Evolutionary conservation across 2,329 filamentous ascomycete species (phyloP).

Genomic region (Dactylellina cionopaga): DNA sequence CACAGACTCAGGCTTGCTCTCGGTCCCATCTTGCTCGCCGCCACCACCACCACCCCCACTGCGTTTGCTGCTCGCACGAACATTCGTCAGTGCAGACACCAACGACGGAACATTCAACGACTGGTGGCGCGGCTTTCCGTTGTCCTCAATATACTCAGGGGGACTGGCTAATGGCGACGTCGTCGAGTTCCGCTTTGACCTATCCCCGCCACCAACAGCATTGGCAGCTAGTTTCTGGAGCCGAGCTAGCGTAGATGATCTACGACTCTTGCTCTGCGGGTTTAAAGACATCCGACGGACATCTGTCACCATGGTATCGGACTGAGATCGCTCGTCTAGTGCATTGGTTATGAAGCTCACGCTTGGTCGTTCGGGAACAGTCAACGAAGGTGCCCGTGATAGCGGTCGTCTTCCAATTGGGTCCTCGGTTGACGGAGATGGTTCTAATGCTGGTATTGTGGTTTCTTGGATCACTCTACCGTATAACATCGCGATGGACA

Average conservation of each 20-base stretch:
- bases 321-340: slow-evolving; percentile 37
- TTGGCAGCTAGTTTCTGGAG: slow-evolving; percentile 25
- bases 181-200: slow-evolving; percentile 41
- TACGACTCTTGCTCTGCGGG: slow-evolving; percentile 34
- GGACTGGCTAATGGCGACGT: slow-evolving; percentile 10
- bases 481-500: slow-evolving; percentile 41
- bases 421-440: background rate
- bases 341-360: slow-evolving; percentile 34
- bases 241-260: slow-evolving; percentile 25
- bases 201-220: slow-evolving; percentile 6
- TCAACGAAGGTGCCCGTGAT: slow-evolving; percentile 47
- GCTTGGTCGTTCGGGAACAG: slow-evolving; percentile 43
- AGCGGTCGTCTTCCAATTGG: background rate
- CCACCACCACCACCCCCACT: too few species aligned
- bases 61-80: slow-evolving; percentile 27
- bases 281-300: slow-evolving; percentile 30
- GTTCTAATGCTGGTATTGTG: slow-evolving; percentile 18
- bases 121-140: slow-evolving; percentile 21
- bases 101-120: slow-evolving; percentile 36
- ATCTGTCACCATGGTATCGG: slow-evolving; percentile 42
- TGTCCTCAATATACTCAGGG: slow-evolving; percentile 15
- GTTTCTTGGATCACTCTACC: slow-evolving; percentile 31
- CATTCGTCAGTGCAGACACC: slow-evolving; percentile 8
- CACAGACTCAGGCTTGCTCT: background rate
- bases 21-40: background rate